Percentiles rank a stretch among this genome's conserved stretches.
Conservation (phyloP, 306 rosid genomes). For the Pyrus betulifolia region DNA sequence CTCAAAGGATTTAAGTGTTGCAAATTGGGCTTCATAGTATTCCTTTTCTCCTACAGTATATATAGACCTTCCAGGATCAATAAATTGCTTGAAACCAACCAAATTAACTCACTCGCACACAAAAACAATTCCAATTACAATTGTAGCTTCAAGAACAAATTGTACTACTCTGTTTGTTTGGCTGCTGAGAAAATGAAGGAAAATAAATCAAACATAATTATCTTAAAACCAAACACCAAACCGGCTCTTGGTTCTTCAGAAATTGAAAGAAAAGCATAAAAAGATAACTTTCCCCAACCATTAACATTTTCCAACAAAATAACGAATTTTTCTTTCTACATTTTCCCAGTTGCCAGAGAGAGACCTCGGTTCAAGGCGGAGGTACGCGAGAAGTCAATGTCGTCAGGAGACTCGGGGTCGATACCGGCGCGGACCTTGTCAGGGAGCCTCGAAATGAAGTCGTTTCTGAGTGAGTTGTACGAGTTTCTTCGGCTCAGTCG, state of each 20-base stretch:
- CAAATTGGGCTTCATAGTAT: conserved; percentile 42
- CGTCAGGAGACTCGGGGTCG: conserved; percentile 24
- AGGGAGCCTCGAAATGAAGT: conserved; percentile 35
- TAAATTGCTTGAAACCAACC: background rate
- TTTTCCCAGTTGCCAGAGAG: background rate
- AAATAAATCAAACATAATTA: background rate
- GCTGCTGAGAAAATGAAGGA: background rate
- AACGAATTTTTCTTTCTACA: background rate
- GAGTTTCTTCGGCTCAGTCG: conserved; percentile 33
- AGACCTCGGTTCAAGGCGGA: conserved; percentile 24
- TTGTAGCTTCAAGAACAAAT: background rate
- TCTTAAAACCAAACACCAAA: background rate
- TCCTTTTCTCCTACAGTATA: conserved; percentile 38
- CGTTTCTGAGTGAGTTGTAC: conserved; percentile 29
- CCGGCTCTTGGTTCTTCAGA: background rate
- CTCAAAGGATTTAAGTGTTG: conserved; percentile 40
- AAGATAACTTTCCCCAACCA: background rate
- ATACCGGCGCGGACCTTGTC: conserved; percentile 19
- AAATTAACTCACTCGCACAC: background rate
- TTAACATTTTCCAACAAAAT: background rate
- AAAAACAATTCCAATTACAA: too few relatives aligned
- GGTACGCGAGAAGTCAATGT: conserved; percentile 23
- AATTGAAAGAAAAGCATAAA: background rate
- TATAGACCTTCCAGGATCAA: background rate
- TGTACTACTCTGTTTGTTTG: background rate